Conservation (phyloP, 2,329 filamentous ascomycete species). For the Fusarium austroafricanum region DNA sequence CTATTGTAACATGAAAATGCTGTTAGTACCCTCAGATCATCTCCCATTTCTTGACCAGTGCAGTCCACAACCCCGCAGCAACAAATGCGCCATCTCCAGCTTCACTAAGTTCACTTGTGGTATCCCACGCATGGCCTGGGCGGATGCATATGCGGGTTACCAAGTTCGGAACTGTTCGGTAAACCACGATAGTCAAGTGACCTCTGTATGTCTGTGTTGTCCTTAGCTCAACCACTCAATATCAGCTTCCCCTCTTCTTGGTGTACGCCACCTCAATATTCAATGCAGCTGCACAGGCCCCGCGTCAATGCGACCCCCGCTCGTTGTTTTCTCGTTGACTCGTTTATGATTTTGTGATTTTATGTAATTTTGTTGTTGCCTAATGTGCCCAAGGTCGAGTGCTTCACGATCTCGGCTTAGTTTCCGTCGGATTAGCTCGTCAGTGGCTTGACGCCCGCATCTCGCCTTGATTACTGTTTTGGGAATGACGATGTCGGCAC, state of each 20-base stretch:
- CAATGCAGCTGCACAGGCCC: neutral
- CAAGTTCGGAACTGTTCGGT: too few relatives aligned
- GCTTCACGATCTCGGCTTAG: neutral
- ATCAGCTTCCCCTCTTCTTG: constrained; percentile 9
- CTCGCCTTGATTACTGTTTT: constrained; percentile 24
- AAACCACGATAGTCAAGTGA: constrained; percentile 23
- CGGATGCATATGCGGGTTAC: constrained; percentile 2
- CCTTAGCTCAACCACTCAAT: neutral
- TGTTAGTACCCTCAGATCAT: neutral
- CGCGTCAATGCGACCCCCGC: constrained; percentile 14
- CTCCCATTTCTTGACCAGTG: too few relatives aligned
- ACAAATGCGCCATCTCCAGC: neutral
- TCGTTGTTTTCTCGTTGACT: neutral
- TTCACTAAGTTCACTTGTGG: neutral
- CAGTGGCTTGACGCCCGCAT: neutral
- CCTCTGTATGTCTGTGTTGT: constrained; percentile 11
- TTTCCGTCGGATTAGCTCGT: neutral
- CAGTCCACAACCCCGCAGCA: neutral
- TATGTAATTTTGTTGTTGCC: neutral
- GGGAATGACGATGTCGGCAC: neutral
- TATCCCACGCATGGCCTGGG: neutral
- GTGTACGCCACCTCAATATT: neutral
- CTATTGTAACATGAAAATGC: neutral
- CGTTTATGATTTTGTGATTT: neutral
- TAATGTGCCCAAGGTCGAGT: neutral